These are phyloP conservation scores for Zygosaccharomyces sapae DNA, from an alignment of 1,139 yeast genomes.

Conservation along the genomic window DNA sequence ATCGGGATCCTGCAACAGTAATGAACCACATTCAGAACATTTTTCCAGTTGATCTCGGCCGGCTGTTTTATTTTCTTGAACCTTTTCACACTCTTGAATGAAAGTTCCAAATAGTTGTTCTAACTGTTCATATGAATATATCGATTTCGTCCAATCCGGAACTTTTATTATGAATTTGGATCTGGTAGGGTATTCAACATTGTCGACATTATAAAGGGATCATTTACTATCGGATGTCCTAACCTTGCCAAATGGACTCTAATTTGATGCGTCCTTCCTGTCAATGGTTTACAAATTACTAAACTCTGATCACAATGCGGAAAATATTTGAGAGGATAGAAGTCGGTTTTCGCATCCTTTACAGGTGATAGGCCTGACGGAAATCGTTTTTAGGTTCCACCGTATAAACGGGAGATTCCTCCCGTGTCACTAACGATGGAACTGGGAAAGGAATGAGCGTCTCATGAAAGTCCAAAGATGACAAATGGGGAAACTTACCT, in stretches of 20 bases:
- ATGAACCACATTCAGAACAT: slow-evolving; percentile 48
- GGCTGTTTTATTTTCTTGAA: slow-evolving; percentile 14
- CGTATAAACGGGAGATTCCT: slow-evolving; percentile 64
- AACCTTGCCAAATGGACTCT: slow-evolving; percentile 64
- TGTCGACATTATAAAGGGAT: slow-evolving; percentile 47
- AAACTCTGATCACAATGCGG: slow-evolving; percentile 45
- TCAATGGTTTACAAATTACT: slow-evolving; percentile 60
- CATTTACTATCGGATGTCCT: slow-evolving; percentile 69
- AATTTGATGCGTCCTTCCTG: slow-evolving; percentile 79
- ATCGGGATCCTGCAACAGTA: slow-evolving; percentile 41
- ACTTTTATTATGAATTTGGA: slow-evolving; percentile 43
- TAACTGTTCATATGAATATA: slow-evolving; percentile 46
- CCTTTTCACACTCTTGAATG: slow-evolving; percentile 21
- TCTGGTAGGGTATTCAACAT: slow-evolving; percentile 26
- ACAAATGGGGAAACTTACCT: slow-evolving; percentile 47
- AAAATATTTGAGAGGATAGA: slow-evolving; percentile 38
- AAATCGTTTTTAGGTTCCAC: slow-evolving; percentile 57
- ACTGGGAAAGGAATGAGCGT: slow-evolving; percentile 10
- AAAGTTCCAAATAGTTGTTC: slow-evolving; percentile 27
- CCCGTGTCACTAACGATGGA: slow-evolving; percentile 38
- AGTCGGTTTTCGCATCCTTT: slow-evolving; percentile 42
- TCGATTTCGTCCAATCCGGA: slow-evolving; percentile 62
- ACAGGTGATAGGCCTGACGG: slow-evolving; percentile 30
- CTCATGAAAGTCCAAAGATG: background rate
- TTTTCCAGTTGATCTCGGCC: slow-evolving; percentile 35